Base-by-base conservation (phyloP, 202 grass and related monocot species). In the Brachypodium distachyon region DNA sequence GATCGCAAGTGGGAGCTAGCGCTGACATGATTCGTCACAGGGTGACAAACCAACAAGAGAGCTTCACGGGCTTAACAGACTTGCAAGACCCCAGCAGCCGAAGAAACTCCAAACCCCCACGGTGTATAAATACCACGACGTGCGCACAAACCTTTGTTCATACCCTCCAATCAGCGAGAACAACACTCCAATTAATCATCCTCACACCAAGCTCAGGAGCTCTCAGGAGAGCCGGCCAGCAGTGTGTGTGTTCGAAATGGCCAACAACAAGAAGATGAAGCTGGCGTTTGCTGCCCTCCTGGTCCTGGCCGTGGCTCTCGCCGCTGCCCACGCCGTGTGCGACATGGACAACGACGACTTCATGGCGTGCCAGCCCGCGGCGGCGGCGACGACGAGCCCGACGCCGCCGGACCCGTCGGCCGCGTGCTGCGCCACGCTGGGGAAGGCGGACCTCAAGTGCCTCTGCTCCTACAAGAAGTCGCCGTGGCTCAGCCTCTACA, bases 321-420 rank as follows among this genome's bases (percentile, higher is more conserved):
- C 61, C 3, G 25, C 4, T 2, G 51, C 76, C 12, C 56, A 29
- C 31, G 83, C 69, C 9, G 61, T 85, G 41, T 85, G 83, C 77
- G 29, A 80, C 25, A 85, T 85, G 83, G 73, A 43, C 77, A 80
- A 75, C 52, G 77, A 74, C 39, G 25, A 85, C 41, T 75, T 80
- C 77, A 85, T 80, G 83, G 32, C 31, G 41, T 85, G 83, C 83
- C 83, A 85, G 70, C 83, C 83, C 2, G 83, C 83, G 25, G 76
- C 77, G 51, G 83, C 83, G 31, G 71, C 63, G 77, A 80, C 83
- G 41, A 80, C 83, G 77, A 62, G 60, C 33, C 77, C 83, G 13
- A 46, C 61, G 23, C 23, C 77, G 18, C 23, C 77, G 18, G 27
- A 12, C 32, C 84, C 84, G 72, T n/a, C 84, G 54, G 4, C n/a